Percentiles rank a stretch among this genome's conserved stretches.
phyloP scores from a whole-genome alignment of 2,329 filamentous ascomycete species.

The Zarea fungicola region DNA sequence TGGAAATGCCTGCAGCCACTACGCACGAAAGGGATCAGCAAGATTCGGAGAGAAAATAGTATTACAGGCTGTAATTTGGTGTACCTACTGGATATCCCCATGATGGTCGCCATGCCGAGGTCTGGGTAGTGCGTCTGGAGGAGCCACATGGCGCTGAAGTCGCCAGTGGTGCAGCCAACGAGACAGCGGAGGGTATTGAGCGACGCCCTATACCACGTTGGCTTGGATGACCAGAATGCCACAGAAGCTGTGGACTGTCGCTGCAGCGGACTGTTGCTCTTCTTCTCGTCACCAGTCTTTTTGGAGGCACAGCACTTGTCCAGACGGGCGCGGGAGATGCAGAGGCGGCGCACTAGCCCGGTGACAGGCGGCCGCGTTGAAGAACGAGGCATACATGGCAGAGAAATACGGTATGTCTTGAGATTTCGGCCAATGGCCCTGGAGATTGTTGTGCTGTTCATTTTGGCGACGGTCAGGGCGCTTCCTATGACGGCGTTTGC shows the following conservation, averaged over 20 bases:
- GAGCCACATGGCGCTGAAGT: constrained; percentile 52
- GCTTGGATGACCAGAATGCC: constrained; percentile 5
- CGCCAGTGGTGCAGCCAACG: constrained; percentile 49
- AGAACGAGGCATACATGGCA: too few relatives aligned
- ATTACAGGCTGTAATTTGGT: background rate
- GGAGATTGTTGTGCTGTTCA: too few relatives aligned
- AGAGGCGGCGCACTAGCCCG: too few relatives aligned
- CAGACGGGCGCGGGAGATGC: background rate
- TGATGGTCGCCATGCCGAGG: constrained; percentile 42
- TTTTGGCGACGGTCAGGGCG: too few relatives aligned
- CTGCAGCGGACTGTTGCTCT: background rate
- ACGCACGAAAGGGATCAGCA: background rate
- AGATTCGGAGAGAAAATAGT: background rate
- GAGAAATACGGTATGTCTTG: too few relatives aligned
- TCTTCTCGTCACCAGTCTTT: too few relatives aligned
- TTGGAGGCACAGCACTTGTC: constrained; percentile 10
- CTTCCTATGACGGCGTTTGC: too few relatives aligned
- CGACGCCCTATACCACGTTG: constrained; percentile 43
- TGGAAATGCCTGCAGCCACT: constrained; percentile 48
- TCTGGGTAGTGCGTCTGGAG: constrained; percentile 44
- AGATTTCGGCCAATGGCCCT: too few relatives aligned
- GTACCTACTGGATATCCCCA: constrained; percentile 45
- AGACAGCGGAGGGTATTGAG: constrained; percentile 53
- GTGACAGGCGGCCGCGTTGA: too few relatives aligned
- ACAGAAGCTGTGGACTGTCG: background rate